phyloP scores from a whole-genome alignment of 169 alveolate species.

The Toxoplasma gondii region DNA sequence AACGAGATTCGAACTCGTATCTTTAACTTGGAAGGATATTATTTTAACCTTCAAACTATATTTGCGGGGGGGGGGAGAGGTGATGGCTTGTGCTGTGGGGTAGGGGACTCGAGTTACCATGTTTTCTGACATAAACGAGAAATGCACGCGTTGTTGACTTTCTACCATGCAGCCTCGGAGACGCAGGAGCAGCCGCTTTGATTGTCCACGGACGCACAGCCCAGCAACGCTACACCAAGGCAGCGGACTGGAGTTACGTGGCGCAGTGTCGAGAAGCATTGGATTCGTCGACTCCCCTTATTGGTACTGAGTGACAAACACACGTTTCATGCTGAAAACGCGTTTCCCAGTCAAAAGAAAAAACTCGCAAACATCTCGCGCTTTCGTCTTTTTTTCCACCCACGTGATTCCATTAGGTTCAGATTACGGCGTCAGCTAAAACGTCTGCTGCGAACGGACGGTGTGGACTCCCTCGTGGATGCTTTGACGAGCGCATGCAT shows the following conservation, averaged over 20 bases:
- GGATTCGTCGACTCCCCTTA: not conserved
- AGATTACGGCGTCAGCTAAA: not conserved
- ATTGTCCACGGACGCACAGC: conserved; percentile 85
- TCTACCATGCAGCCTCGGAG: conserved; percentile 64
- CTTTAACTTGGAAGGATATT: too few species aligned
- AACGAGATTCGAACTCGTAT: too few species aligned
- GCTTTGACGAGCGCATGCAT: too few species aligned
- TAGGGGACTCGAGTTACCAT: too few species aligned
- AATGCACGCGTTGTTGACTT: too few species aligned
- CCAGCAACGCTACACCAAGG: conserved; percentile 80
- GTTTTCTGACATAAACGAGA: too few species aligned
- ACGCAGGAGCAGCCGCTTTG: conserved; percentile 77
- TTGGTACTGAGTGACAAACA: not conserved
- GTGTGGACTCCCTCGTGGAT: too few species aligned
- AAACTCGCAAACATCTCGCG: not conserved
- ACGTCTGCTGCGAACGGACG: not conserved
- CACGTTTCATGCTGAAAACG: not conserved
- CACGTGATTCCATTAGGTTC: not conserved
- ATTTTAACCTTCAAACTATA: too few species aligned
- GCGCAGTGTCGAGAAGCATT: conserved; percentile 65
- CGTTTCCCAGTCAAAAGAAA: not conserved
- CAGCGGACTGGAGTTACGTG: conserved; percentile 84
- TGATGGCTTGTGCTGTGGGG: too few species aligned
- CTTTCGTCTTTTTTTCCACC: not conserved
- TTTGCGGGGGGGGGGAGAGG: too few species aligned